A percentile compares a stretch with the other conserved stretches of the same genome.
phyloP scores from a whole-genome alignment of 2,329 filamentous ascomycete genomes.

The Colletotrichum magnum region DNA sequence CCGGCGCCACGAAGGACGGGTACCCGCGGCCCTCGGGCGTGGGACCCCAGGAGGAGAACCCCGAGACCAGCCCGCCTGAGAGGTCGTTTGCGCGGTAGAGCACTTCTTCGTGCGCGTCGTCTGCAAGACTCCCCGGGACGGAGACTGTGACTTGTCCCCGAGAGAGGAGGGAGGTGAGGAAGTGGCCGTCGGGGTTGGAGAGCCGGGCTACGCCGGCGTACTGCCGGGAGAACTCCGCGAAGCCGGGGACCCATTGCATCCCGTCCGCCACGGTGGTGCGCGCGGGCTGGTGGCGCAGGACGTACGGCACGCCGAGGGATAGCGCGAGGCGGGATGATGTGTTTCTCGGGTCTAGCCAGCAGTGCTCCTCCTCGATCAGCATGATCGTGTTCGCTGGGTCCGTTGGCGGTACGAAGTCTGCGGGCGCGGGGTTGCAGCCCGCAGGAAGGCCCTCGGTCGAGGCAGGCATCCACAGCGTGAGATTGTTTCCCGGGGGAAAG shows the following conservation, averaged over 20 bases:
- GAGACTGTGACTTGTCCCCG: background rate
- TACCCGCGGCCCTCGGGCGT: conserved; percentile 38
- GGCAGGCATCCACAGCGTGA: background rate
- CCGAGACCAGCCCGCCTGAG: conserved; percentile 13
- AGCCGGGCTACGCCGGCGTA: background rate
- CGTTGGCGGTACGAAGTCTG: background rate
- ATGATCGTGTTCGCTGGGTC: conserved; percentile 1
- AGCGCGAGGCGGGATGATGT: background rate
- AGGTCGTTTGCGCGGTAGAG: conserved; percentile 5
- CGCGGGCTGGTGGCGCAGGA: background rate
- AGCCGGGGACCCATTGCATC: background rate
- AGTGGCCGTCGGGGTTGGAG: background rate
- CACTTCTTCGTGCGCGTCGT: background rate
- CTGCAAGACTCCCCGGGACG: background rate
- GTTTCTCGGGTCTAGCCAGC: background rate
- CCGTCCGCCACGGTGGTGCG: background rate
- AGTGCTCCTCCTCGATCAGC: background rate
- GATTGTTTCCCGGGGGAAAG: background rate
- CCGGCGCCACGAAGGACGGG: conserved; percentile 41
- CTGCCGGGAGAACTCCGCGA: background rate
- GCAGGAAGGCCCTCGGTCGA: background rate
- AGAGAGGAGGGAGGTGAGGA: background rate
- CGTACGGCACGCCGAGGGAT: background rate
- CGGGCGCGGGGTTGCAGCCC: background rate
- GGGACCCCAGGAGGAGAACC: conserved; percentile 38